A percentile compares a stretch with the other conserved stretches of the same genome.
Conservation (phyloP, 768 basidiomycete species). For the Pisolithus marmoratus region DNA sequence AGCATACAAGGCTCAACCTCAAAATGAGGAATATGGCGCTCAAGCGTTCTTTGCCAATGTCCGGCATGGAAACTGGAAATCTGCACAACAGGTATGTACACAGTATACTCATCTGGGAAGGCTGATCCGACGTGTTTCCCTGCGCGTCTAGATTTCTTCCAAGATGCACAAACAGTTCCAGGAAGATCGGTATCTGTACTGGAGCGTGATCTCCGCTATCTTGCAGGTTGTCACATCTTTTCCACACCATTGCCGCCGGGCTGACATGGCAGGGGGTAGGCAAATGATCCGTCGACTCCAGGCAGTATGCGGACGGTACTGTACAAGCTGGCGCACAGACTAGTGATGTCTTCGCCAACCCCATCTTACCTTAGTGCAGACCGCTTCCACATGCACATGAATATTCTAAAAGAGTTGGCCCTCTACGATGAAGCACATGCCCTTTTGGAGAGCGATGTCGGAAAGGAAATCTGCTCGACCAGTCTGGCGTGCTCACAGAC, state of each 20-base stretch:
- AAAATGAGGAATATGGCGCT: conserved; percentile 76
- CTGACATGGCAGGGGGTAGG: conserved; percentile 38
- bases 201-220: conserved; percentile 75
- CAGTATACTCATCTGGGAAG: background rate
- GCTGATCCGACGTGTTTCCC: background rate
- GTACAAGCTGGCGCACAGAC: conserved; percentile 71
- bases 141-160: conserved; percentile 54
- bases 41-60: conserved; percentile 86
- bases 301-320: conserved; percentile 59
- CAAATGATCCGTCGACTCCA: conserved; percentile 61
- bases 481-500: conserved; percentile 73
- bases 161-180: conserved; percentile 83
- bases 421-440: conserved; percentile 66
- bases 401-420: conserved; percentile 62
- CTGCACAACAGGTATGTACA: conserved; percentile 67
- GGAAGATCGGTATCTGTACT: conserved; percentile 75
- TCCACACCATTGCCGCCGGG: background rate
- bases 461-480: conserved; percentile 59
- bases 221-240: conserved; percentile 52
- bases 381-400: conserved; percentile 71
- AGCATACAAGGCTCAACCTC: conserved; percentile 75
- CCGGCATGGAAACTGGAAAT: conserved; percentile 77
- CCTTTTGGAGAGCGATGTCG: conserved; percentile 63
- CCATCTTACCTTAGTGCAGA: conserved; percentile 65
- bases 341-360: conserved; percentile 57